Base-by-base conservation (phyloP, 2,329 filamentous ascomycete species). In the Talaromyces piceae region DNA sequence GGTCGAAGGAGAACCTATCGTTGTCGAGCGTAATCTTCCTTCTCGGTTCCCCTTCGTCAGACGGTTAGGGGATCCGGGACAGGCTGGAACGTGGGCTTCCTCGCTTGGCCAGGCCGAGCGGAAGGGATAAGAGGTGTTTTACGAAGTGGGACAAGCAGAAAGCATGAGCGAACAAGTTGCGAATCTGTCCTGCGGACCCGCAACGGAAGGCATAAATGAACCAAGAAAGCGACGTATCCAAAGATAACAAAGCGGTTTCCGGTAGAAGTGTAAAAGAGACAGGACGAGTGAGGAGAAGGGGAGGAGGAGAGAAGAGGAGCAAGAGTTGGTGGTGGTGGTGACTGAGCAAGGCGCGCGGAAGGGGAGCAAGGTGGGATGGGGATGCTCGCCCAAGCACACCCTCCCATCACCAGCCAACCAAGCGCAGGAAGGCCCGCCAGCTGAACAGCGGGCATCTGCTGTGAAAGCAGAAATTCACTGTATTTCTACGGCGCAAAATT, bases 321-420 rank as follows among this genome's bases (percentile, higher is more conserved):
- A 22, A 26, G 25, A 45, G 37, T 7, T 33, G n/a, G n/a, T n/a
- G n/a, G n/a, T n/a, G n/a, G n/a, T n/a, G n/a, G n/a, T n/a, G n/a
- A n/a, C n/a, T n/a, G n/a, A n/a, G n/a, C n/a, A n/a, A n/a, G n/a
- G n/a, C n/a, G 28, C 12, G 28, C 30, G 27, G 18, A 31, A 43
- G 41, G 27, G 45, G n/a, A 33, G 50, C 45, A 53, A 53, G 46
- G 51, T 53, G 51, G 51, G 51, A 53, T 53, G 51, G 50, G 50
- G 51, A 53, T 49, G 41, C 30, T 53, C 48, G 46, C 50, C 46
- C 46, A 52, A 52, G 50, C 50, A 45, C 45, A n/a, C n/a, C n/a
- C n/a, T n/a, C n/a, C n/a, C n/a, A 44, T 26, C 41, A 25, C 41
- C 47, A 48, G 33, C 51, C 51, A 53, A 53, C 51, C 51, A 53